These are phyloP conservation scores for Pittosporum tobira DNA, from an alignment of 129 eudicot genomes.

Conservation along the genomic window DNA sequence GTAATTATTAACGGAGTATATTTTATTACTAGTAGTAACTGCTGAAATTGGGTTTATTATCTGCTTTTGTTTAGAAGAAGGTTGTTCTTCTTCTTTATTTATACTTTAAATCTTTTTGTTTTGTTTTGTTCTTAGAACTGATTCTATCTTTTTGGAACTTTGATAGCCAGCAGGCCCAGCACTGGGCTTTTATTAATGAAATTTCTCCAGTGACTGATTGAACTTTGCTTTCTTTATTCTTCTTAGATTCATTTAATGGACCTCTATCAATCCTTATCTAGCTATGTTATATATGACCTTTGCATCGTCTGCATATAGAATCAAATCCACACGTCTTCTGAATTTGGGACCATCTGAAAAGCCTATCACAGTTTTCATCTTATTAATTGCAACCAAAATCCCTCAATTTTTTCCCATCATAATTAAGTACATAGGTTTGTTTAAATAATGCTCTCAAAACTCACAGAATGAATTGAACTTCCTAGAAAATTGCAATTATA, in stretches of 20 bases:
- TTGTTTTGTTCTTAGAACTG: slow-evolving; percentile 12
- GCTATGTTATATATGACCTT: slow-evolving; percentile 3
- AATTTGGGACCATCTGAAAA: slow-evolving; percentile 7
- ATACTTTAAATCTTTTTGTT: slow-evolving; percentile 22
- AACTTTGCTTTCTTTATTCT: slow-evolving; percentile 13
- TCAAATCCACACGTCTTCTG: neutral
- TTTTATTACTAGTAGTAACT: neutral
- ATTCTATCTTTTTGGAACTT: slow-evolving; percentile 29
- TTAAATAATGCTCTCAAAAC: neutral
- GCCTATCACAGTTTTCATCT: neutral
- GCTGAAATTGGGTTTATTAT: slow-evolving; percentile 6
- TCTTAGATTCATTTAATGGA: slow-evolving; percentile 15
- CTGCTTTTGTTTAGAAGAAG: slow-evolving; percentile 55
- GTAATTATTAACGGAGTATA: too few species aligned
- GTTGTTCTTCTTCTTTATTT: slow-evolving; percentile 29
- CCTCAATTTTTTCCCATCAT: neutral
- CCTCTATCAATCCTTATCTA: slow-evolving; percentile 19
- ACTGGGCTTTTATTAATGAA: slow-evolving; percentile 25
- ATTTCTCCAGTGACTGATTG: slow-evolving; percentile 9
- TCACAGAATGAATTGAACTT: too few species aligned
- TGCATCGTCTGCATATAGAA: slow-evolving; percentile 22
- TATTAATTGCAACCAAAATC: neutral
- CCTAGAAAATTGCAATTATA: neutral
- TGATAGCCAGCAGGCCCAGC: slow-evolving; percentile 12
- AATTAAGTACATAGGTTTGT: neutral